These are phyloP conservation scores for Annulohypoxylon stygium DNA, from an alignment of 495 filamentous ascomycete species.

Conservation along the genomic window DNA sequence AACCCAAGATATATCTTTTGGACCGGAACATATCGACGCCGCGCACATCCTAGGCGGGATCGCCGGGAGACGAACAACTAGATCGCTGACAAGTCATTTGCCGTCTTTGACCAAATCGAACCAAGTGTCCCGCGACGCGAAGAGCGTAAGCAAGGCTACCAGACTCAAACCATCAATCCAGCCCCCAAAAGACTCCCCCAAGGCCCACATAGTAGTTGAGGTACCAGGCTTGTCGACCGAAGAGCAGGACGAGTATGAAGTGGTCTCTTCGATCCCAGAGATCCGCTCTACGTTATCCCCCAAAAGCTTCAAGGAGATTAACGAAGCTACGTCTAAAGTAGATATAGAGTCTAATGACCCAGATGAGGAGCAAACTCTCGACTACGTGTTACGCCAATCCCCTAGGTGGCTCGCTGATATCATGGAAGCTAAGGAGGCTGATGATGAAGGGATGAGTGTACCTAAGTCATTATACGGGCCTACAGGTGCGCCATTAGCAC, in stretches of 20 bases:
- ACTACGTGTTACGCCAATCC: slow-evolving; percentile 34
- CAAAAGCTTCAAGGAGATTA: slow-evolving; percentile 41
- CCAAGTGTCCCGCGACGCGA: not conserved
- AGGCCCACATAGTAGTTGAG: slow-evolving; percentile 29
- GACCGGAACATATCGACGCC: slow-evolving; percentile 18
- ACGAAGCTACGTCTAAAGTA: slow-evolving; percentile 15
- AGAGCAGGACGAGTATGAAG: slow-evolving; percentile 17
- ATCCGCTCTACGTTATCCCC: slow-evolving; percentile 12
- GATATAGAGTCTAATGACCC: slow-evolving; percentile 9
- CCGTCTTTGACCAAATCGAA: not conserved
- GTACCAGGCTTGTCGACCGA: slow-evolving; percentile 19
- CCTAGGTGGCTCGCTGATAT: slow-evolving; percentile 22
- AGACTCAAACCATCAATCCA: not conserved
- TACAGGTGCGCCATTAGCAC: not conserved
- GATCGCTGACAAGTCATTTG: not conserved
- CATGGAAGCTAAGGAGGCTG: slow-evolving; percentile 8
- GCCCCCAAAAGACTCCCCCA: not conserved
- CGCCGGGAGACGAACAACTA: slow-evolving; percentile 25
- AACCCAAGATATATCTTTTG: not conserved
- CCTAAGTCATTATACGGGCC: not conserved
- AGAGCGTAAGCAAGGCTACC: not conserved
- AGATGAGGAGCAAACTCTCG: slow-evolving; percentile 23
- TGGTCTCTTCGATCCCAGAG: slow-evolving; percentile 9
- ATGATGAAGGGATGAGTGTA: not conserved
- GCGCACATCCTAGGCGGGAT: slow-evolving; percentile 13